Evolutionary conservation across 177 flowering plant genomes (phyloP), one percentile per base, ranked within the genome.

Genomic region (Vitis hybrid): DNA sequence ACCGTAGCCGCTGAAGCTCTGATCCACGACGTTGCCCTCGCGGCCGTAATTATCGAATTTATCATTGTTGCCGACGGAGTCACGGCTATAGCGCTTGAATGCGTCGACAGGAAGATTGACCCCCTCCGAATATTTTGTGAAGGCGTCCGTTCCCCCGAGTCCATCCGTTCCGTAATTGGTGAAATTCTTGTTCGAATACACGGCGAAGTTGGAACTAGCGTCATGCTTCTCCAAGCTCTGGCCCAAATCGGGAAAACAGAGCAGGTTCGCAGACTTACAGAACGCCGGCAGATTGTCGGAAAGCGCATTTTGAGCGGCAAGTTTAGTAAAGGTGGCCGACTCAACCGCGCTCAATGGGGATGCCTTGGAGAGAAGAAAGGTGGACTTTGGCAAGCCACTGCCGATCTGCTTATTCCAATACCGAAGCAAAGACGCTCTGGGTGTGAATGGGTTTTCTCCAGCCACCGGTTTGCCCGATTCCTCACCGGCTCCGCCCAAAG

Each of bases 331-430:
- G 9, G 59, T 60, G 2, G 88, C 88, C n/a, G 83, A 69, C 3
- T 89, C 79, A 4, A 73, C 78, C 3, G 87, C 82, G 54, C 53
- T 70, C 58, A 89, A 48, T 5, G 93, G 93, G 10, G 93, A 89
- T 1, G 84, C 89, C 66, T 89, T 89, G 62, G 81, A 73, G 67
- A 89, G 68, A 1, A 88, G 74, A 58, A 89, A 89, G 9, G 45
- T 3, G n/a, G 91, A 70, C n/a, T 72, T 71, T 8, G 84, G 80
- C 2, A 73, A 26, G 13, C 68, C 64, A 65, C 50, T 79, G 11
- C 74, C 78, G 84, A 88, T 80, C 78, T 84, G 80, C 34, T 73
- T 83, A 71, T 74, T 82, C 93, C 91, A 89, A 79, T 89, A 89
- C 2, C 93, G 84, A 7, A 79, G 64, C 66, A 86, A 59, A 11